phyloP scores from a whole-genome alignment of 2,329 filamentous ascomycete genomes.

The Ophiostoma perfectum region DNA sequence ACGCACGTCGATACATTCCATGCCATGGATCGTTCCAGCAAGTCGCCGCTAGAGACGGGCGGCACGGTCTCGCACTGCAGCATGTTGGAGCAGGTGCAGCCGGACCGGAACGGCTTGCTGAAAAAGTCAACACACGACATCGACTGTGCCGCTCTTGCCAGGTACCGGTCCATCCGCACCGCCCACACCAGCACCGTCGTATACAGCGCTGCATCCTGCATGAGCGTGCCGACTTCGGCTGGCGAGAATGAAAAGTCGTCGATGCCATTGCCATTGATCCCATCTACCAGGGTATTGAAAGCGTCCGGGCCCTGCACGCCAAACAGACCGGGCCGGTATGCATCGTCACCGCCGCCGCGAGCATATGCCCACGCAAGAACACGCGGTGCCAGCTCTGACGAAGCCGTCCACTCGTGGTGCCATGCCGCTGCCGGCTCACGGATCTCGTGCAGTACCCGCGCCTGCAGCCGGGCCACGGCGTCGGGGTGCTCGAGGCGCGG shows the following conservation, averaged over 20 bases:
- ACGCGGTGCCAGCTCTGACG: constrained; percentile 17
- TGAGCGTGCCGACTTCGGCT: constrained; percentile 7
- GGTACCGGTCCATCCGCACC: constrained; percentile 25
- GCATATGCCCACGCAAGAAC: constrained; percentile 25
- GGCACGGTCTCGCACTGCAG: constrained; percentile 3
- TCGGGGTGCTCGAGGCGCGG: constrained; percentile 21
- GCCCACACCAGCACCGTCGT: constrained; percentile 27
- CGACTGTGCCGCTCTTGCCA: constrained; percentile 22
- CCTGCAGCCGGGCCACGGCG: constrained; percentile 21
- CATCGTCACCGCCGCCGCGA: constrained; percentile 20
- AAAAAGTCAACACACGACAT: constrained; percentile 25
- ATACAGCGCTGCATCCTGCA: constrained; percentile 27
- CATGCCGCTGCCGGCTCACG: constrained; percentile 18
- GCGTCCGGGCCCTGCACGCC: constrained; percentile 25
- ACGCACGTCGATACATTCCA: background rate
- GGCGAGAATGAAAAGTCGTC: too few relatives aligned
- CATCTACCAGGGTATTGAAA: constrained; percentile 17
- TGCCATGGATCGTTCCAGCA: background rate
- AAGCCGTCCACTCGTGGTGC: constrained; percentile 23
- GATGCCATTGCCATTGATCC: background rate
- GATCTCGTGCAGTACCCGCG: constrained; percentile 13
- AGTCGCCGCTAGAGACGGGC: background rate
- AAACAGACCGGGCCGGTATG: constrained; percentile 25
- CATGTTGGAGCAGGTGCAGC: constrained; percentile 22
- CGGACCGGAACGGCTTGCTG: constrained; percentile 24